Evolutionary conservation across 2,329 filamentous ascomycete species (phyloP).

Genomic region (Trichoderma sp.): DNA sequence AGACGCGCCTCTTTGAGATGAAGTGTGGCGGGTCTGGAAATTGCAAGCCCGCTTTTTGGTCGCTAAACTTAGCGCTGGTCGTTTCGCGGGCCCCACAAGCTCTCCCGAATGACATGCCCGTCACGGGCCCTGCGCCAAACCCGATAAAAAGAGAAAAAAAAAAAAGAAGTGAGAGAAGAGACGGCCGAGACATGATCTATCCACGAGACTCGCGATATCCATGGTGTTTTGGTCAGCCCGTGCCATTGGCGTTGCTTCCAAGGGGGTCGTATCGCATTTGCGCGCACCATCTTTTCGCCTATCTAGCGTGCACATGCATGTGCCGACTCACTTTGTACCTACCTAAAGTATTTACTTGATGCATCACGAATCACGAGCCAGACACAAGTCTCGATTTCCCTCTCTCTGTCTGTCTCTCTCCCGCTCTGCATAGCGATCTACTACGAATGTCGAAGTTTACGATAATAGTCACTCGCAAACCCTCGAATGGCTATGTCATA

Average conservation of each 20-base stretch:
- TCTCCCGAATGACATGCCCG: conserved; percentile 22
- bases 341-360: background rate
- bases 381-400: background rate
- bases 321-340: background rate
- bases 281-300: background rate
- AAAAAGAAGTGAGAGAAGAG: background rate
- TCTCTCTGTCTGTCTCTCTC: background rate
- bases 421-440: background rate
- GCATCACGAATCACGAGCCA: background rate
- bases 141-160: background rate
- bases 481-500: conserved; percentile 20
- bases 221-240: conserved; percentile 11
- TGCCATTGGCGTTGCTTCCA: background rate
- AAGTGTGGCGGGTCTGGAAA: conserved; percentile 20
- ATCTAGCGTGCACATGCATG: background rate
- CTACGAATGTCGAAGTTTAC: background rate
- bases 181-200: conserved; percentile 9
- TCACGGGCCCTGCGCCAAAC: conserved; percentile 21
- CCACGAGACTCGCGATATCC: conserved; percentile 16
- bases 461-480: background rate
- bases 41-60: conserved; percentile 20
- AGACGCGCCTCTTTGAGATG: conserved; percentile 7
- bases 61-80: conserved; percentile 17
- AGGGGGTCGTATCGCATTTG: background rate
- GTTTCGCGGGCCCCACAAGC: conserved; percentile 15